Percentiles rank a stretch among this genome's conserved stretches.
phyloP scores from a whole-genome alignment of 352 stramenopile species.

The Porosira glacialis region DNA sequence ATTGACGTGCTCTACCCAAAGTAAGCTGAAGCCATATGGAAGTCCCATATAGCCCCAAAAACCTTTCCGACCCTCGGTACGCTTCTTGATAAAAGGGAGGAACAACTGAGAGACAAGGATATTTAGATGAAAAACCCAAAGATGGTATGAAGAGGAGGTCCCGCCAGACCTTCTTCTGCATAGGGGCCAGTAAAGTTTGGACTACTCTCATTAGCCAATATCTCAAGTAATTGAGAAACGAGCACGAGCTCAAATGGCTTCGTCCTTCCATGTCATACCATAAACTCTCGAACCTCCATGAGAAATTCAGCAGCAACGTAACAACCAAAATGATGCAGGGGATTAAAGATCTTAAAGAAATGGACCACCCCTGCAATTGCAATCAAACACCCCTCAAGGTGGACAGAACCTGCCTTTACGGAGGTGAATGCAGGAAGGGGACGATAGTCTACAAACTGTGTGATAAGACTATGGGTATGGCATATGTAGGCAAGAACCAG shows the following conservation, averaged over 20 bases:
- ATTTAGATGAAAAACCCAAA: too few relatives aligned
- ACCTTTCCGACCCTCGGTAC: too few relatives aligned
- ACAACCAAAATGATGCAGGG: constrained; percentile 19
- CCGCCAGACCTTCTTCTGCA: constrained; percentile 37
- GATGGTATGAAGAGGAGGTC: too few relatives aligned
- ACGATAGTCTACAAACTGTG: constrained; percentile 3
- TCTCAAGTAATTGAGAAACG: constrained; percentile 9
- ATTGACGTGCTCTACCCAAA: too few relatives aligned
- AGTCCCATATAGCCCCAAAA: too few relatives aligned
- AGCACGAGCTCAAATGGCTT: constrained; percentile 16
- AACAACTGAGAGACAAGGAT: too few relatives aligned
- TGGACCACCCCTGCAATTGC: not conserved
- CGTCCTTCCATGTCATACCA: constrained; percentile 18
- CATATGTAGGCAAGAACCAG: constrained; percentile 10
- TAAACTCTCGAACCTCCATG: constrained; percentile 27
- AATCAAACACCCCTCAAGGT: not conserved
- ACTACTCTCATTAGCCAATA: constrained; percentile 2
- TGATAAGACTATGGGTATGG: not conserved
- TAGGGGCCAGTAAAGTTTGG: constrained; percentile 26
- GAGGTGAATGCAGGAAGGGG: not conserved
- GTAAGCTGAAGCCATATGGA: too few relatives aligned
- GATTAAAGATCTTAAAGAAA: constrained; percentile 3
- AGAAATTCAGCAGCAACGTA: constrained; percentile 29
- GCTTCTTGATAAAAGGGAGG: too few relatives aligned
- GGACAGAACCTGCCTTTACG: not conserved